Base-by-base conservation (phyloP, 805 yeast species). In the Pichia cabralensis region DNA sequence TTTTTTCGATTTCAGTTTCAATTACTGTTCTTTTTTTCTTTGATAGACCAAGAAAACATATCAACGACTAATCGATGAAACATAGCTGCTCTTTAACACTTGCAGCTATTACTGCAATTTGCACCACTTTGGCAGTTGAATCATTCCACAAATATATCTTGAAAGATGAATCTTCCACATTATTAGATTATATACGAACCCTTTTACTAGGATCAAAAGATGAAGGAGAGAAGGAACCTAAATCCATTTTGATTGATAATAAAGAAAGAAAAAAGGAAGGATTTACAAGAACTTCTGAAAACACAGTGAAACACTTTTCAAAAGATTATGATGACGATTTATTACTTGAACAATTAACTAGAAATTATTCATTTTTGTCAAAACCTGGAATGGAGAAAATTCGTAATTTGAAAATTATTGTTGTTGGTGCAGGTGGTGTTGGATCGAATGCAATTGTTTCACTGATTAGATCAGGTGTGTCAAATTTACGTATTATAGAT, bases 371-470 rank as follows among this genome's bases (percentile, higher is more conserved):
- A 1, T 92, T 92, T 53, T 64, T 92, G 19, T 85, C 95, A 10
- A 83, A 81, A 33, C 81, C 78, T 15, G 97, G 96, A 1, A 76
- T 86, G 73, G 56, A 60, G 14, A 74, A 73, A 39, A 71, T 92
- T 13, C 74, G 95, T 35, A 58, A 66, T 10, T 79, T 84, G 49
- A 68, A 72, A 36, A 71, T 88, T 3, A 81, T 85, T 2, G 81
- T 89, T 12, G 76, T 74, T 21, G 98, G 99, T 21, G 92, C 89
- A 13, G 99, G 99, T 39, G 99, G 99, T 39, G 99, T 92, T 26
- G 99, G 99, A 3, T 88, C 96, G 0, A 88, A 96, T 89, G 95
- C 80, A 17, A 78, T 81, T 10, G 80, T 94, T 9, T 84, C 94
- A 81, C 67, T 92, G 37, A 80, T 82, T 2, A 75, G 99, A 49